These are phyloP conservation scores for Lipomyces mesembrius DNA, from an alignment of 805 yeast species.

Conservation along the genomic window DNA sequence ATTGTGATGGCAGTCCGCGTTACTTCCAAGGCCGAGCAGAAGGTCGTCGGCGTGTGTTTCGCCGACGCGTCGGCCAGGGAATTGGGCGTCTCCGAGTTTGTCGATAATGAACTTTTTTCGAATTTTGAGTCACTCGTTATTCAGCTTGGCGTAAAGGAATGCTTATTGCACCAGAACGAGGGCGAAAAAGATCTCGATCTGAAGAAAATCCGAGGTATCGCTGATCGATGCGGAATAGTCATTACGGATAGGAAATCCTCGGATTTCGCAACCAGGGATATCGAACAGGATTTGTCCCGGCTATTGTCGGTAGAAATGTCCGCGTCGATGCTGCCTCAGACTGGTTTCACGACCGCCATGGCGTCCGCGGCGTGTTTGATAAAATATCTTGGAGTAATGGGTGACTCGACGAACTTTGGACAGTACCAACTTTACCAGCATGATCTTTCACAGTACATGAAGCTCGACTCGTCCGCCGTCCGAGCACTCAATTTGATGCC, in stretches of 20 bases:
- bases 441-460: slow-evolving; percentile 80
- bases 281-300: slow-evolving; percentile 77
- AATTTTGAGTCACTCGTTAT: slow-evolving; percentile 84
- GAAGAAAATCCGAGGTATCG: slow-evolving; percentile 67
- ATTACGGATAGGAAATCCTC: slow-evolving; percentile 62
- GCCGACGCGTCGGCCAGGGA: slow-evolving; percentile 70
- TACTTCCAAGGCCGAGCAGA: slow-evolving; percentile 50
- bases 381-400: slow-evolving; percentile 66
- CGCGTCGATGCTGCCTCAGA: slow-evolving; percentile 41
- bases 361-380: slow-evolving; percentile 71
- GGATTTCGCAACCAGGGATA: slow-evolving; percentile 66
- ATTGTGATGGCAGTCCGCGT: slow-evolving; percentile 60
- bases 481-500: slow-evolving; percentile 88
- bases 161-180: slow-evolving; percentile 60
- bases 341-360: slow-evolving; percentile 57
- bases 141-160: slow-evolving; percentile 89
- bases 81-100: slow-evolving; percentile 76
- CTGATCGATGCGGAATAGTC: slow-evolving; percentile 79
- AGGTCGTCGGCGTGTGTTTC: slow-evolving; percentile 76
- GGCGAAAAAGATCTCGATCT: slow-evolving; percentile 56
- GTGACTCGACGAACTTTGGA: slow-evolving; percentile 60
- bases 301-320: slow-evolving; percentile 56
- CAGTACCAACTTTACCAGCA: slow-evolving; percentile 63
- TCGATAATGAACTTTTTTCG: slow-evolving; percentile 84
- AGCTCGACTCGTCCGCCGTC: slow-evolving; percentile 87